These are phyloP conservation scores for Xylaria bambusicola DNA, from an alignment of 495 filamentous ascomycete species.

Conservation along the genomic window DNA sequence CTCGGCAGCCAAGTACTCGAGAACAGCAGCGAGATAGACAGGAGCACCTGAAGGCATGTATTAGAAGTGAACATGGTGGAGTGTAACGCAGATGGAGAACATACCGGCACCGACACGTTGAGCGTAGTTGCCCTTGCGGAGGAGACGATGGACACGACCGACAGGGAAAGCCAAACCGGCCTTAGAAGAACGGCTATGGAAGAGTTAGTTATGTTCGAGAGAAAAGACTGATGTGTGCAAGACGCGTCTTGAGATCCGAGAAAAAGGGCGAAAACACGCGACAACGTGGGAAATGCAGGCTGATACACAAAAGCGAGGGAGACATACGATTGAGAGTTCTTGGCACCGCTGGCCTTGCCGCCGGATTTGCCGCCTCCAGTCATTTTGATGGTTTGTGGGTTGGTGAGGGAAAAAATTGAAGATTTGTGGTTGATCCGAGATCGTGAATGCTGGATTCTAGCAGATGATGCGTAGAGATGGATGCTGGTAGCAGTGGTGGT, in stretches of 20 bases:
- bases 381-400: slow-evolving; percentile 74
- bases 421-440: slow-evolving; percentile 26
- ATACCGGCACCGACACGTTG: slow-evolving; percentile 98
- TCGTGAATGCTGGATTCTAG: slow-evolving; percentile 25
- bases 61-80: slow-evolving; percentile 32
- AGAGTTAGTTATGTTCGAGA: not conserved
- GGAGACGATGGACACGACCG: slow-evolving; percentile 98
- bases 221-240: not conserved
- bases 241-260: slow-evolving; percentile 12
- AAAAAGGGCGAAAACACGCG: not conserved
- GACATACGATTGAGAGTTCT: slow-evolving; percentile 95
- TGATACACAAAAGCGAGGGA: slow-evolving; percentile 16
- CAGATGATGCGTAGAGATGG: slow-evolving; percentile 19
- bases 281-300: slow-evolving; percentile 14
- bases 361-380: slow-evolving; percentile 97
- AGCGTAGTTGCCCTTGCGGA: slow-evolving; percentile 99
- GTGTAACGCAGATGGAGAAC: not conserved
- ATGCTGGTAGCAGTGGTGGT: slow-evolving; percentile 15
- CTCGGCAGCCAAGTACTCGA: slow-evolving; percentile 98
- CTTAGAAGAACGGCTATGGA: slow-evolving; percentile 89
- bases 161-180: slow-evolving; percentile 99
- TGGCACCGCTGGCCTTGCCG: slow-evolving; percentile 95
- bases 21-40: slow-evolving; percentile 96
- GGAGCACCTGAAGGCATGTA: slow-evolving; percentile 66
- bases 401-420: slow-evolving; percentile 24